Evolutionary conservation across 2,329 filamentous ascomycete genomes (phyloP), one percentile per base, ranked within the genome.

Genomic region (Scedosporium dehoogii): DNA sequence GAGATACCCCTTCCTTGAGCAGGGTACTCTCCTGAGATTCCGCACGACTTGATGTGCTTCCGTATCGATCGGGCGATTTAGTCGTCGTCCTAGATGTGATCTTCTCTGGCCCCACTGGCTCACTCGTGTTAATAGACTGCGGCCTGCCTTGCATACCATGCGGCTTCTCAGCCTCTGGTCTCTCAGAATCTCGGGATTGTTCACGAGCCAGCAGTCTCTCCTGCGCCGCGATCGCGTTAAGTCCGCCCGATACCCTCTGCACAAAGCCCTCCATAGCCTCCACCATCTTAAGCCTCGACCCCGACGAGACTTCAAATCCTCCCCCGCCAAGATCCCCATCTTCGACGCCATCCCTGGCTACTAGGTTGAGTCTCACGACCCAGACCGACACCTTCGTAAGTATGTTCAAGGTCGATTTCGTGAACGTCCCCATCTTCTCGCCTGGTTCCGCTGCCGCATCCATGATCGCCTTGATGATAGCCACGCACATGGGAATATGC

Each of bases 401-500:
- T 16, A 61, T 29, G 14, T 41, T 48, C 46, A 61, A 23, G 4
- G 27, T 61, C 4, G 27, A 33, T 18, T 41, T 61, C 25, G 59
- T 55, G 25, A 61, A 61, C 7, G 21, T 55, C 12, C 59, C 46
- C n/a, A 1, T n/a, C 27, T 23, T 29, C 7, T 9, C 18, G 33
- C 41, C 46, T 3, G n/a, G 18, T 27, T 25, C 42, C 44, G 25
- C 38, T 12, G 33, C 60, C 25, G 38, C 6, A 33, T 59, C 51
- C 25, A 53, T 56, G 16, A 64, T 46, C 16, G 62, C 42, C 29
- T 59, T 29, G 1, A 64, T 29, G 21, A 65, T 42, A 16, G 62
- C 51, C 1, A 63, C 46, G 42, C 51, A 51, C 42, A 62, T 38
- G 10, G 64, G 64, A 14, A 64, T 61, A n/a, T 61, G 18, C 9